Conservation (phyloP, 805 yeast genomes). For the Starmerella kuoi region DNA sequence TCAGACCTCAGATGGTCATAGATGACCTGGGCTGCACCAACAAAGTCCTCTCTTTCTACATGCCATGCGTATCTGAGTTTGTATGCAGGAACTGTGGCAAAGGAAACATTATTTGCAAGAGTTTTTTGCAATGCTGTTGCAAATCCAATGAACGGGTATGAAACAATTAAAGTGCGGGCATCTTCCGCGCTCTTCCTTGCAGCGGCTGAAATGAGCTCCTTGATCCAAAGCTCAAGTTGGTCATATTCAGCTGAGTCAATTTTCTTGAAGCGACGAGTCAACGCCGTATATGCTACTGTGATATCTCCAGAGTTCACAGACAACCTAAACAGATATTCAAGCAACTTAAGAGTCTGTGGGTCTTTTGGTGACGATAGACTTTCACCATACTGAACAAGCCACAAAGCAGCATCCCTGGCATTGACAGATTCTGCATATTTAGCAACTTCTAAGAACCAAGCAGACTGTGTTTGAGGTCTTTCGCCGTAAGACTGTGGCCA, state of each 20-base stretch:
- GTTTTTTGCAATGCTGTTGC: constrained; percentile 35
- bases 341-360: background rate
- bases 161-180: constrained; percentile 31
- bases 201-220: constrained; percentile 20
- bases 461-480: constrained; percentile 8
- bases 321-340: constrained; percentile 14
- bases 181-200: constrained; percentile 28
- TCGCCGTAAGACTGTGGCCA: constrained; percentile 11
- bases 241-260: background rate
- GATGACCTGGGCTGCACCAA: constrained; percentile 23
- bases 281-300: constrained; percentile 29
- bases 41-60: constrained; percentile 36
- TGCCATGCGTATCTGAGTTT: constrained; percentile 43
- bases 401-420: constrained; percentile 6
- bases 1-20: constrained; percentile 14
- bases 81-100: constrained; percentile 34
- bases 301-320: constrained; percentile 28
- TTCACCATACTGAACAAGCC: constrained; percentile 6
- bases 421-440: constrained; percentile 8
- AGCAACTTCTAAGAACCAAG: constrained; percentile 12
- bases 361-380: background rate
- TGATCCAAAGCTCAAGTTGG: constrained; percentile 7
- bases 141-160: constrained; percentile 36
- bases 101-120: constrained; percentile 28
- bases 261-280: constrained; percentile 16